These are phyloP conservation scores for Boletellus emodensis DNA, from an alignment of 768 basidiomycete genomes.

Conservation along the genomic window DNA sequence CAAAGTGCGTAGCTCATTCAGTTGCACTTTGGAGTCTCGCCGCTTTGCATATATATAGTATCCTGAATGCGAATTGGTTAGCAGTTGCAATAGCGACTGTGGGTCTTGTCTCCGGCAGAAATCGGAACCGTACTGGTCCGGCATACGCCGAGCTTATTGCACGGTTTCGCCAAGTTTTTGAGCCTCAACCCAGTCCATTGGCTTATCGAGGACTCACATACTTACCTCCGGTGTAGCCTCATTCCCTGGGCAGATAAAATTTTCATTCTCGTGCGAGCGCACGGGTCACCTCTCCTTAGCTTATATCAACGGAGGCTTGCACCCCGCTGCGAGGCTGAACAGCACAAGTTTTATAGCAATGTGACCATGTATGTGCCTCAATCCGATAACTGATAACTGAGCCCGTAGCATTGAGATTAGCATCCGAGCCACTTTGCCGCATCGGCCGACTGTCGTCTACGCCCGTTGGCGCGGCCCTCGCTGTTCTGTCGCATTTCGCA, in stretches of 20 bases:
- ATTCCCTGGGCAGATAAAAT: slow-evolving; percentile 32
- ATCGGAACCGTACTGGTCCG: neutral
- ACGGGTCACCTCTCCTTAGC: neutral
- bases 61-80: no score
- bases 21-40: no score
- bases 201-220: slow-evolving; percentile 14
- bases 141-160: neutral
- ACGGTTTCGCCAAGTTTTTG: neutral
- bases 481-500: no score
- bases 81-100: no score
- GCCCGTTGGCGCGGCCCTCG: no score
- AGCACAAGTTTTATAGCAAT: neutral
- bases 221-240: slow-evolving; percentile 24
- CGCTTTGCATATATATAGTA: no score
- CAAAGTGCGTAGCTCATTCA: no score
- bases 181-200: slow-evolving; percentile 28
- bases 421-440: no score
- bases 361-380: slow-evolving; percentile 7
- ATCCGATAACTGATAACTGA: neutral
- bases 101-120: no score
- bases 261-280: slow-evolving; percentile 9
- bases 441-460: no score
- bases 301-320: neutral
- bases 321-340: slow-evolving; percentile 9
- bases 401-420: no score